These are phyloP conservation scores for Debaryomycetaceae sp. DNA, from an alignment of 1,139 yeast genomes.

Conservation along the genomic window DNA sequence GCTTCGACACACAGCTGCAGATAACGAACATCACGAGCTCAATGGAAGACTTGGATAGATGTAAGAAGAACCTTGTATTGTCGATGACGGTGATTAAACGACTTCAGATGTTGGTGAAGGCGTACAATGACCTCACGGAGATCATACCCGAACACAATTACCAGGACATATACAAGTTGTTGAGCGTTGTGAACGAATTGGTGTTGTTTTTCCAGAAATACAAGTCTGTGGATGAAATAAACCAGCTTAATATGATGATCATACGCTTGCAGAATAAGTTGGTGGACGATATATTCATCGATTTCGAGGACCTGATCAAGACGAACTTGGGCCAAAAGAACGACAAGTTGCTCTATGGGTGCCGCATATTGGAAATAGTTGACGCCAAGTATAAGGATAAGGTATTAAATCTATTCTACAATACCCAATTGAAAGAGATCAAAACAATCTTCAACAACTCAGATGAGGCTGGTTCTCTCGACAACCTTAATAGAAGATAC, in stretches of 20 bases:
- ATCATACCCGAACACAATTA: slow-evolving; percentile 50
- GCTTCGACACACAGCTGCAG: slow-evolving; percentile 51
- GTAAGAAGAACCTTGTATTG: slow-evolving; percentile 76
- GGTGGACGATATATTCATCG: slow-evolving; percentile 70
- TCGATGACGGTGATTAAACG: slow-evolving; percentile 86
- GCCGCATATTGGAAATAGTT: slow-evolving; percentile 66
- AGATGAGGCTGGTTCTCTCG: slow-evolving; percentile 94
- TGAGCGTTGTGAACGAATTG: slow-evolving; percentile 78
- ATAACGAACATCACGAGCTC: slow-evolving; percentile 72
- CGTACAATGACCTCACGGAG: slow-evolving; percentile 62
- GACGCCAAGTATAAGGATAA: slow-evolving; percentile 60
- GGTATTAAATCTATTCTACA: slow-evolving; percentile 72
- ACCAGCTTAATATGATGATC: slow-evolving; percentile 61
- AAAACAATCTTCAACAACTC: slow-evolving; percentile 66
- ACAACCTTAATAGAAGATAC: slow-evolving; percentile 76
- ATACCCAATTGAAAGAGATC: slow-evolving; percentile 69
- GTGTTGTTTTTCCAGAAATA: slow-evolving; percentile 75
- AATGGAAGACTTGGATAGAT: slow-evolving; percentile 73
- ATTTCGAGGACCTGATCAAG: slow-evolving; percentile 54
- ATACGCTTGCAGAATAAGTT: slow-evolving; percentile 62
- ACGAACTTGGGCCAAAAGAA: slow-evolving; percentile 15
- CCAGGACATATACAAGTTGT: slow-evolving; percentile 60
- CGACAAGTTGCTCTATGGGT: slow-evolving; percentile 53
- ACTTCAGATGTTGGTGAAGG: slow-evolving; percentile 79
- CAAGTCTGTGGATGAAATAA: slow-evolving; percentile 80